Conservation (phyloP, 2,329 filamentous ascomycete species). For the Ophiosphaerella korrae region DNA sequence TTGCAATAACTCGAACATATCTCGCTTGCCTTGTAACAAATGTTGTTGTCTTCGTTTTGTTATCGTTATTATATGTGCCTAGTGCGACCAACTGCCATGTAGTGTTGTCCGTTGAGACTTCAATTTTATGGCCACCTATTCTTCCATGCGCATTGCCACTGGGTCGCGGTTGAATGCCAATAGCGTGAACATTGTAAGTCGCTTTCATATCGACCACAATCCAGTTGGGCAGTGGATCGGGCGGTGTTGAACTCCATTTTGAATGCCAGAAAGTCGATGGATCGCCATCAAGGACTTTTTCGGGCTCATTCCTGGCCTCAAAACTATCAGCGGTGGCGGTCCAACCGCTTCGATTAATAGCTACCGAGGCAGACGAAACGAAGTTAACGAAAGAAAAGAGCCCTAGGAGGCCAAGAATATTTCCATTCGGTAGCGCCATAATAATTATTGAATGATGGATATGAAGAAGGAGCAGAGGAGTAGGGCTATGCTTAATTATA, state of each 20-base stretch:
- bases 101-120: conserved; percentile 36
- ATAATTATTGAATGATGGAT: too few relatives aligned
- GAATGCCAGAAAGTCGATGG: conserved; percentile 43
- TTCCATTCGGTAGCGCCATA: too few relatives aligned
- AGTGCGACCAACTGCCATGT: conserved; percentile 31
- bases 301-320: conserved; percentile 23
- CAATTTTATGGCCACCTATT: conserved; percentile 43
- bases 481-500: too few relatives aligned
- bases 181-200: conserved; percentile 33
- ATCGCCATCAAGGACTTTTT: conserved; percentile 40
- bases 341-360: conserved; percentile 29
- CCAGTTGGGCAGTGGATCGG: conserved; percentile 34
- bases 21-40: conserved; percentile 28
- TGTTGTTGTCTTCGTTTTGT: conserved; percentile 26
- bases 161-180: conserved; percentile 42
- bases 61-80: conserved; percentile 34
- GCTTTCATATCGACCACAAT: conserved; percentile 43
- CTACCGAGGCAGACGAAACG: conserved; percentile 18
- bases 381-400: background rate
- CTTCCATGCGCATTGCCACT: conserved; percentile 40
- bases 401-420: too few relatives aligned
- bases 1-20: conserved; percentile 31
- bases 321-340: conserved; percentile 34
- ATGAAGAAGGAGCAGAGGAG: too few relatives aligned
- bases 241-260: conserved; percentile 22